These are phyloP conservation scores for Oldenlandia corymbosa DNA, from an alignment of 257 asterid genomes.

Conservation along the genomic window DNA sequence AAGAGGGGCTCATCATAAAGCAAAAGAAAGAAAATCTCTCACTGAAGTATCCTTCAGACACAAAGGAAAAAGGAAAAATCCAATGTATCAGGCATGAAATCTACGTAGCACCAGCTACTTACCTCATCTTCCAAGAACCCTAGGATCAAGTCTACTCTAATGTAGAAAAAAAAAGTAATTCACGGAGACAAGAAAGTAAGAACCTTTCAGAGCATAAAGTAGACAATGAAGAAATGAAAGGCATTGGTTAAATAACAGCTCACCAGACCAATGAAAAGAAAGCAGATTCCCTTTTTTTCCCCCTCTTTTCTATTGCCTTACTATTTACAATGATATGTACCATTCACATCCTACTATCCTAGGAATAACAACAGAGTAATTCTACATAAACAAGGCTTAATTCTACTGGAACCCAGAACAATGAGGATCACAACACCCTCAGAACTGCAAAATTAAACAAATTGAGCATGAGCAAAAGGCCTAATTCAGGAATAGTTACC, in stretches of 20 bases:
- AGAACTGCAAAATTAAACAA: slow-evolving; percentile 13
- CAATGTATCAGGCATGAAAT: slow-evolving; percentile 49
- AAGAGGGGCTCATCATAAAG: slow-evolving; percentile 33
- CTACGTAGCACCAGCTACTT: slow-evolving; percentile 30
- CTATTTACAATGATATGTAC: slow-evolving; percentile 11
- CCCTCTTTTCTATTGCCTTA: slow-evolving; percentile 13
- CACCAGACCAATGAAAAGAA: slow-evolving; percentile 49
- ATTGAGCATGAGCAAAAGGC: slow-evolving; percentile 14
- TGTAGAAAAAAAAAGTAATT: slow-evolving; percentile 31
- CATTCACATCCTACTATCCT: slow-evolving; percentile 22
- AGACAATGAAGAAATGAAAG: slow-evolving; percentile 40
- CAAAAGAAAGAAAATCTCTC: slow-evolving; percentile 59
- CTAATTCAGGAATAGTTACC: slow-evolving; percentile 23
- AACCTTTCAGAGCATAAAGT: slow-evolving; percentile 71
- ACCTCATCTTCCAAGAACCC: slow-evolving; percentile 37
- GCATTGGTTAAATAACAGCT: slow-evolving; percentile 61
- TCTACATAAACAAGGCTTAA: slow-evolving; percentile 4
- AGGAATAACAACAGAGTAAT: slow-evolving; percentile 8
- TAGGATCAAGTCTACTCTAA: slow-evolving; percentile 46
- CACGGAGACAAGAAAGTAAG: slow-evolving; percentile 51
- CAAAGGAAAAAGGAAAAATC: slow-evolving; percentile 49
- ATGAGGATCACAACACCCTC: slow-evolving; percentile 19
- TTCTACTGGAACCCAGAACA: slow-evolving; percentile 8
- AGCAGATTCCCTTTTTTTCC: slow-evolving; percentile 77
- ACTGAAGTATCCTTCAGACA: slow-evolving; percentile 45